Evolutionary conservation across 768 basidiomycete genomes (phyloP), one percentile per base, ranked within the genome.

Genomic region (Termitomyces sp.): DNA sequence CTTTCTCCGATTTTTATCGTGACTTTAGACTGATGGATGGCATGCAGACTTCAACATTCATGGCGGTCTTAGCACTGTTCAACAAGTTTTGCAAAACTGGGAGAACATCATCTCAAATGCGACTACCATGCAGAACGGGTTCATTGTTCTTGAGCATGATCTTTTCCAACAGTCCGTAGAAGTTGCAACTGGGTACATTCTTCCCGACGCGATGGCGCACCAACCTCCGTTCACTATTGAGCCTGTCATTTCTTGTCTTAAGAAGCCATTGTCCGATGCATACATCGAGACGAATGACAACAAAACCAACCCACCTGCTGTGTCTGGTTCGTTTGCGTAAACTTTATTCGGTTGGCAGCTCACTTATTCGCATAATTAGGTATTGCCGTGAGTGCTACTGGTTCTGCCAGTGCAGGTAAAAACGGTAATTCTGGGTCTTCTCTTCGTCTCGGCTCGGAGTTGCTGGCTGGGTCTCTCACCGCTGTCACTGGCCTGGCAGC

Each of bases 131-230:
- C 60, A 78, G 65, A 82, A 70, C n/a, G 94, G 94, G 12, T 96
- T 96, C 78, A 92, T 96, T 65, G 88, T 92, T 51, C 80, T 96
- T 36, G 90, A 91, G 70, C 88, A 91, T 68, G 92, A 94, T 71
- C 78, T 93, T 34, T 94, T 91, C 77, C 84, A 87, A 70, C 87
- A 93, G 69, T 79, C 85, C 1, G 92, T 94, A 45, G 88, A 94
- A 59, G 79, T 94, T 22, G 92, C 92, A 4, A 88, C 87, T 39
- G 91, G 89, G 37, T 94, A 94, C 74, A 85, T 94, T 66, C 79
- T 94, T 16, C 92, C 92, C 3, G 84, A 86, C 65, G 92, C 90
- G 6, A 74, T 92, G 59, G 84, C 86, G 4, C 82, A 81, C 67
- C 73, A 79, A 37, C 85, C 85, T 20, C 55, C 73, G 18, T 86